These are phyloP conservation scores for Durusdinium trenchii DNA, from an alignment of 73 alveolate species.

Conservation along the genomic window DNA sequence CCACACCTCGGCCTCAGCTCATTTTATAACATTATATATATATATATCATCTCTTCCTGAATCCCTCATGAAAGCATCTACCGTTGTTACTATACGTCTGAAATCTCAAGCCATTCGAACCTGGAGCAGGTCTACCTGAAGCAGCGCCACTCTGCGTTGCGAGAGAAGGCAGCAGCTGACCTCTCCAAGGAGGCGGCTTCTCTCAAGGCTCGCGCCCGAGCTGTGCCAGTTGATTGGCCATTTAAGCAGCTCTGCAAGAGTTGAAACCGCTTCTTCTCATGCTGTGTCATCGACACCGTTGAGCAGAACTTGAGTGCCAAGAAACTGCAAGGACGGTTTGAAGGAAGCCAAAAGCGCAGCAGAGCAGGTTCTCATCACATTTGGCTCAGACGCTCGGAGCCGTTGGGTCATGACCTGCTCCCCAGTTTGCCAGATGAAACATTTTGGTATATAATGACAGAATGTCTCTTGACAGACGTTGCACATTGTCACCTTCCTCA, in stretches of 20 bases:
- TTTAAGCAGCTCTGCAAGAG: background rate
- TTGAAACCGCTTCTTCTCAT: too few species aligned
- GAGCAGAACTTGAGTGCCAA: background rate
- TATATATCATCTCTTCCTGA: too few species aligned
- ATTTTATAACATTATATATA: too few species aligned
- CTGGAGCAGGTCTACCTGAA: constrained; percentile 81
- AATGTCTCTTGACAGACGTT: too few species aligned
- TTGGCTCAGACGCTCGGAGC: constrained; percentile 54
- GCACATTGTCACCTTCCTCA: too few species aligned
- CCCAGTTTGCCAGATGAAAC: background rate
- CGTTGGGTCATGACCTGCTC: background rate
- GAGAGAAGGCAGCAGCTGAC: constrained; percentile 56
- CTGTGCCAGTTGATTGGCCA: background rate
- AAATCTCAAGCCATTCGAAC: too few species aligned
- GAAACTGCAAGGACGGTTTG: constrained; percentile 41
- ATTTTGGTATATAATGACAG: too few species aligned
- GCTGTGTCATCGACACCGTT: background rate
- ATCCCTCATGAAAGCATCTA: too few species aligned
- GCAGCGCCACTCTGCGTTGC: constrained; percentile 66
- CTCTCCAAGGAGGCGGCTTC: constrained; percentile 75
- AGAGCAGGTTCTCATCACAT: constrained; percentile 83
- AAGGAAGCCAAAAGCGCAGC: constrained; percentile 69
- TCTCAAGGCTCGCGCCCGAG: constrained; percentile 41
- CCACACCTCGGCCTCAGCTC: too few species aligned
- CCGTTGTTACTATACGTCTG: too few species aligned